Evolutionary conservation across 345 rosid species (phyloP).

Genomic region (Linum trigynum): DNA sequence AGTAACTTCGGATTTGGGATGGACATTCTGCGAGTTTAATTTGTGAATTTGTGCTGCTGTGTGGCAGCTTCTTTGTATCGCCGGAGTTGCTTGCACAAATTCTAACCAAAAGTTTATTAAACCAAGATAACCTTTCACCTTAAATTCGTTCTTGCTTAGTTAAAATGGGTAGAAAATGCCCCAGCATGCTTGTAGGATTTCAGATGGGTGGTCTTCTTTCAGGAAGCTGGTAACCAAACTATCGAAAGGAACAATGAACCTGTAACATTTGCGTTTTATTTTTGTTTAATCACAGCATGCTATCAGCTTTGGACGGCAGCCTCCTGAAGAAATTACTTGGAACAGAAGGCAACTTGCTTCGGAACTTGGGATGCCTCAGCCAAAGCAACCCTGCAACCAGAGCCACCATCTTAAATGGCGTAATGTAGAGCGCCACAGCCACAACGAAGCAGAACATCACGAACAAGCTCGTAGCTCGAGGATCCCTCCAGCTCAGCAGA

Average conservation of each 20-base stretch:
- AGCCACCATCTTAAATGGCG: slow-evolving; percentile 22
- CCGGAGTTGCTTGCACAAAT: too few relatives aligned
- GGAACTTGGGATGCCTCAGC: slow-evolving; percentile 26
- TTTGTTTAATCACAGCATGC: slow-evolving; percentile 20
- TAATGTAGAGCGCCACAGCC: slow-evolving; percentile 22
- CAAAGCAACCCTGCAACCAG: slow-evolving; percentile 20
- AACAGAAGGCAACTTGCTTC: slow-evolving; percentile 23
- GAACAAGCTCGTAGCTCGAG: slow-evolving; percentile 22
- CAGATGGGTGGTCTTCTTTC: too few relatives aligned
- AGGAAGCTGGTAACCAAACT: too few relatives aligned
- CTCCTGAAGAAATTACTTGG: slow-evolving; percentile 26
- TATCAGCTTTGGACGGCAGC: slow-evolving; percentile 24
- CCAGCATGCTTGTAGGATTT: too few relatives aligned
- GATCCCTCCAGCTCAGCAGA: slow-evolving; percentile 29
- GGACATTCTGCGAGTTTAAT: background rate
- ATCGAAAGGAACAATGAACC: background rate
- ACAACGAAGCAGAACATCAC: slow-evolving; percentile 22
- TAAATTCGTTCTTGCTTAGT: too few relatives aligned
- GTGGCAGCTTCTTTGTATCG: too few relatives aligned
- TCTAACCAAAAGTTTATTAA: too few relatives aligned
- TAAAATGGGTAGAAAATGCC: too few relatives aligned
- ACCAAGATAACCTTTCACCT: too few relatives aligned
- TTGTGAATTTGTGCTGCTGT: too few relatives aligned
- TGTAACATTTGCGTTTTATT: background rate
- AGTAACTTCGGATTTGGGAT: background rate